Base-by-base conservation (phyloP, 202 grass and related monocot species). In the Carex arenaria region DNA sequence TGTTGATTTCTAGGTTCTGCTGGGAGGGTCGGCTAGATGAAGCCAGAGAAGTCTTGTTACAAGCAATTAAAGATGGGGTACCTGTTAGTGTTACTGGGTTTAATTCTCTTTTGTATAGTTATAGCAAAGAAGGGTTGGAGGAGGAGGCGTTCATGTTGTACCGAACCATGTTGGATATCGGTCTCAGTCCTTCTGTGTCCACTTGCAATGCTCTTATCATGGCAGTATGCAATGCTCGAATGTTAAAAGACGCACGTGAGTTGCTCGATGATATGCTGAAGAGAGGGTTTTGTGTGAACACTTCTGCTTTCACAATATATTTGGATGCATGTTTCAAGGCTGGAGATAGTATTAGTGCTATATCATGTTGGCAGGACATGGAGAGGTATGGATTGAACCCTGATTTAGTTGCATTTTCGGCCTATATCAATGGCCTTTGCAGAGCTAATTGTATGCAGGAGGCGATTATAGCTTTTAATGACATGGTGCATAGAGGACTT, bases 341-440 rank as follows among this genome's bases (percentile, higher is more conserved):
- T 47, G 90, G 92, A 11, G 60, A 98, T 62, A 77, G 67, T 57
- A 32, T 63, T 59, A 73, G 65, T 64, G 92, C 92, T 57, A 61
- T 94, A 71, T 90, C 82, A 83, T 94, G 92, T 78, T 98, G 95
- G 89, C 83, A 90, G 89, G 86, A 94, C 72, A 87, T 94, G 87
- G 26, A 85, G 53, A 83, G 65, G 60, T 56, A 80, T 54, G 95
- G 89, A 1, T 72, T 91, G 22, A 86, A 83, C 55, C 87, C 86
- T 65, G 95, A 94, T 87, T 91, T 93, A 75, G 67, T 94, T 78
- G 95, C 90, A 67, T 98, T 98, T 84, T 98, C 89, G 0, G 90
- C 92, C 57, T 98, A 93, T 81, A 67, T 93, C 75, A 90, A 90
- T 74, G 95, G 95, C 31, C 86, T 98, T 34, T 94, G 92, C 65